Percentiles rank a stretch among this genome's conserved stretches.
These are phyloP conservation scores for Suhomyces guaymorum DNA, from an alignment of 1,139 yeast species.

Conservation along the genomic window DNA sequence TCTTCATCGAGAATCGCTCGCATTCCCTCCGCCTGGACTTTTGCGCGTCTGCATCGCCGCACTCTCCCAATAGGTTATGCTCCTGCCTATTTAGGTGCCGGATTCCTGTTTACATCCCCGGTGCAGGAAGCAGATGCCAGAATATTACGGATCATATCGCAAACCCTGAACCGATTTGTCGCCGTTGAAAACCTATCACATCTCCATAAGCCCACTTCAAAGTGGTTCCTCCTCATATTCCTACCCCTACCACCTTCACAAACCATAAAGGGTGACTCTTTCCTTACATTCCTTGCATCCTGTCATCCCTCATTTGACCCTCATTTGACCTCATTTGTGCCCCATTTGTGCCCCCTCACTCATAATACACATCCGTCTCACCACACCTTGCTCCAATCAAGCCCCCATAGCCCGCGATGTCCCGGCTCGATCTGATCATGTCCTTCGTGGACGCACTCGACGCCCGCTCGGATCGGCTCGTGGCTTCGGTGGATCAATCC, in stretches of 20 bases:
- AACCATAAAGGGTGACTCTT: no score
- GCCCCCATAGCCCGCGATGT: no score
- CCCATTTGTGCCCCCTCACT: no score
- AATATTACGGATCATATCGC: conserved; percentile 3
- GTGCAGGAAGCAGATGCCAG: conserved; percentile 4
- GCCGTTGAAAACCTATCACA: no score
- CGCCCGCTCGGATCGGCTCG: conserved; percentile 26
- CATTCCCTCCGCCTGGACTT: no score
- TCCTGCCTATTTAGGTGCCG: conserved; percentile 13
- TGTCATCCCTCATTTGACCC: neutral
- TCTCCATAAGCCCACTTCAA: neutral
- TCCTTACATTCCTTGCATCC: no score
- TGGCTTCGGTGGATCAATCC: conserved; percentile 27
- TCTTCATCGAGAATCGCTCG: no score
- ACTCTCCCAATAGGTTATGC: conserved; percentile 13
- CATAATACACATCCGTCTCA: neutral
- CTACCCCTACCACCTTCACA: no score
- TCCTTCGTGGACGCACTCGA: conserved; percentile 35
- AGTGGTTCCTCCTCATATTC: no score
- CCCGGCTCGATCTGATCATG: conserved; percentile 33
- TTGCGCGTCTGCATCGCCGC: conserved; percentile 6
- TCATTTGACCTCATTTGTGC: no score
- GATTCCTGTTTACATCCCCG: conserved; percentile 9
- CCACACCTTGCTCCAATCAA: no score
- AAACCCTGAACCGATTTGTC: neutral